These are phyloP conservation scores for Ogataea chonburiensis DNA, from an alignment of 805 yeast genomes.

Conservation along the genomic window DNA sequence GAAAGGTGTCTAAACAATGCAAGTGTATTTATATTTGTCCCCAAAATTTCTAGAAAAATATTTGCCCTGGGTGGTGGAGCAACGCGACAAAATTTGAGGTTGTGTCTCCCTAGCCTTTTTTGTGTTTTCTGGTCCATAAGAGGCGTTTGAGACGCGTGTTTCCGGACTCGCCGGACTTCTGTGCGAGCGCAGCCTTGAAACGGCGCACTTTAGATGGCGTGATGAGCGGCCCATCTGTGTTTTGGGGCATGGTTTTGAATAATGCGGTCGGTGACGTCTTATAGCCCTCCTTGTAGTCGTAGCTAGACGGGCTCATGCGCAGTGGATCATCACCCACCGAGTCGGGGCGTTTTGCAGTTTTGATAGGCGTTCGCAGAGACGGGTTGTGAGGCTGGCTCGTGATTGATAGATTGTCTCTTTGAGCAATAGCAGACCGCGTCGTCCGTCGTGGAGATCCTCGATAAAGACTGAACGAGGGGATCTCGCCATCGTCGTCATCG, in stretches of 20 bases:
- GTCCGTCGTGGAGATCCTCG: slow-evolving; percentile 18
- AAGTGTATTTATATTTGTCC: slow-evolving; percentile 3
- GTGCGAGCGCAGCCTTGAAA: slow-evolving; percentile 26
- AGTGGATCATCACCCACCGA: slow-evolving; percentile 20
- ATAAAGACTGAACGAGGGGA: slow-evolving; percentile 7
- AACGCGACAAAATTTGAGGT: slow-evolving; percentile 1
- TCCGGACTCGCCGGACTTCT: slow-evolving; percentile 14
- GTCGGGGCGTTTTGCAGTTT: slow-evolving; percentile 11
- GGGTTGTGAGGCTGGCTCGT: not conserved
- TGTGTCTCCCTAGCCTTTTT: slow-evolving; percentile 4
- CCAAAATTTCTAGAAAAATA: slow-evolving; percentile 9
- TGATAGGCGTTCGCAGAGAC: slow-evolving; percentile 5
- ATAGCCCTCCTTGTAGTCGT: slow-evolving; percentile 17
- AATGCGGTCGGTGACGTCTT: slow-evolving; percentile 6
- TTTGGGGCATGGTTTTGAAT: slow-evolving; percentile 16
- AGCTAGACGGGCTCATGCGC: slow-evolving; percentile 17
- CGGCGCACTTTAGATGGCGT: slow-evolving; percentile 30
- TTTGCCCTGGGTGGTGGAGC: slow-evolving; percentile 1
- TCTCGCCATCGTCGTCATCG: slow-evolving; percentile 2
- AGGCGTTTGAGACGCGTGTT: slow-evolving; percentile 19
- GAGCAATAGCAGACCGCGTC: slow-evolving; percentile 22
- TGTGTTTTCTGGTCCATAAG: slow-evolving; percentile 16
- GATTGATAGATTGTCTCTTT: slow-evolving; percentile 21
- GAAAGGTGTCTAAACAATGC: not conserved
- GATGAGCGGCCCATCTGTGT: slow-evolving; percentile 19